Conservation (phyloP, 2,329 filamentous ascomycete genomes). For the Ceratocystis eucalypticola region DNA sequence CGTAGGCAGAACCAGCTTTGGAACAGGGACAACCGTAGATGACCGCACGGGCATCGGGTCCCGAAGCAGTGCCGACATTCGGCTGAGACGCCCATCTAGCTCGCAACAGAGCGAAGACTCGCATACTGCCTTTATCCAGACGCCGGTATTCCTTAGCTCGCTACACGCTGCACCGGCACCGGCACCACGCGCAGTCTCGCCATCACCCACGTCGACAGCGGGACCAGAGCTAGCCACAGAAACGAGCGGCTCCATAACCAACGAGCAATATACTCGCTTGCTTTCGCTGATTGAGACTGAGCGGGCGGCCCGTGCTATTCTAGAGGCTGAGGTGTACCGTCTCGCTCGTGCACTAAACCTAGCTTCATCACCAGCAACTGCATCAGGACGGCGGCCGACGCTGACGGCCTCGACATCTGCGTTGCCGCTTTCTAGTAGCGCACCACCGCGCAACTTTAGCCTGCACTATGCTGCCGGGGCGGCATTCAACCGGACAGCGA, state of each 20-base stretch:
- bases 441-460: conserved; percentile 26
- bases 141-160: conserved; percentile 33
- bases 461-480: conserved; percentile 11
- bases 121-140: conserved; percentile 34
- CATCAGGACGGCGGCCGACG: conserved; percentile 27
- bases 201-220: conserved; percentile 19
- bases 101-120: conserved; percentile 25
- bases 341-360: conserved; percentile 37
- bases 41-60: neutral
- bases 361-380: conserved; percentile 20
- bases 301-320: conserved; percentile 39
- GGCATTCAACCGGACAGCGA: neutral
- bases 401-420: conserved; percentile 20
- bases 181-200: conserved; percentile 6
- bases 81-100: conserved; percentile 6
- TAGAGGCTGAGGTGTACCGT: conserved; percentile 43
- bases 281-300: conserved; percentile 42
- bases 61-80: neutral
- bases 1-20: neutral
- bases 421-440: conserved; percentile 30
- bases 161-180: conserved; percentile 28
- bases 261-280: conserved; percentile 38
- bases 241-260: conserved; percentile 24
- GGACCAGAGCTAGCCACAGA: neutral
- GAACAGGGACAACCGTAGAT: neutral